Evolutionary conservation across 2,329 filamentous ascomycete genomes (phyloP).

Genomic region (Cladophialophora yegresii): DNA sequence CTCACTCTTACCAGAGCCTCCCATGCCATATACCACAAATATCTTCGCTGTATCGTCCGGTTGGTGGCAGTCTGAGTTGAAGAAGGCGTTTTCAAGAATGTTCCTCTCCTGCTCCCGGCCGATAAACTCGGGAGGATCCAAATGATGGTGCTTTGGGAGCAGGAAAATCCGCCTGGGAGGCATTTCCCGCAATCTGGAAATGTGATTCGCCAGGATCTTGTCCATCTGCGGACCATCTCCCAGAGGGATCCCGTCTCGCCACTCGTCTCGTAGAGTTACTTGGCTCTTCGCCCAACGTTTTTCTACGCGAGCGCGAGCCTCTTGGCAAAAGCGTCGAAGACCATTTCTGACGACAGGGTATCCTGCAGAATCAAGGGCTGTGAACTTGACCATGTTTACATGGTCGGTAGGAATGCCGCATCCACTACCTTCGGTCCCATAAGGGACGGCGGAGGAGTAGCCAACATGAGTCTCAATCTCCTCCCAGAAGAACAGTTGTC

Average conservation of each 20-base stretch:
- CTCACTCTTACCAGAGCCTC: constrained; percentile 48
- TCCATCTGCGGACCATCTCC: neutral
- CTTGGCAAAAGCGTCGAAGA: neutral
- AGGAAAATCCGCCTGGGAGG: no score
- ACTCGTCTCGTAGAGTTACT: neutral
- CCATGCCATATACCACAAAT: constrained; percentile 43
- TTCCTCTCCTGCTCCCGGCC: constrained; percentile 2
- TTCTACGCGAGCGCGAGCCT: neutral
- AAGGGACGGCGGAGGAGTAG: neutral
- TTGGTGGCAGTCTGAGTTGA: neutral
- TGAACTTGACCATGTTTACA: constrained; percentile 11
- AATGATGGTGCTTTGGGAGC: neutral
- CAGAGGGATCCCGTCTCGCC: neutral
- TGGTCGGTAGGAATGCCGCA: constrained; percentile 6
- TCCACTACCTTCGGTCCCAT: neutral
- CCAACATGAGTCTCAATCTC: constrained; percentile 5
- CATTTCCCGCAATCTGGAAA: no score
- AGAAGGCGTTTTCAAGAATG: constrained; percentile 1
- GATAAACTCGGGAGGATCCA: neutral
- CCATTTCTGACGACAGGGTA: neutral
- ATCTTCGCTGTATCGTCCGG: neutral
- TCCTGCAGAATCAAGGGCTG: neutral
- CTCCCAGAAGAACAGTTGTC: constrained; percentile 10
- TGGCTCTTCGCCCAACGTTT: neutral
- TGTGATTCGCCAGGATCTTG: no score